These are phyloP conservation scores for Mesotaenium endlicherianum DNA, from an alignment of 139 green algal species.

Conservation along the genomic window DNA sequence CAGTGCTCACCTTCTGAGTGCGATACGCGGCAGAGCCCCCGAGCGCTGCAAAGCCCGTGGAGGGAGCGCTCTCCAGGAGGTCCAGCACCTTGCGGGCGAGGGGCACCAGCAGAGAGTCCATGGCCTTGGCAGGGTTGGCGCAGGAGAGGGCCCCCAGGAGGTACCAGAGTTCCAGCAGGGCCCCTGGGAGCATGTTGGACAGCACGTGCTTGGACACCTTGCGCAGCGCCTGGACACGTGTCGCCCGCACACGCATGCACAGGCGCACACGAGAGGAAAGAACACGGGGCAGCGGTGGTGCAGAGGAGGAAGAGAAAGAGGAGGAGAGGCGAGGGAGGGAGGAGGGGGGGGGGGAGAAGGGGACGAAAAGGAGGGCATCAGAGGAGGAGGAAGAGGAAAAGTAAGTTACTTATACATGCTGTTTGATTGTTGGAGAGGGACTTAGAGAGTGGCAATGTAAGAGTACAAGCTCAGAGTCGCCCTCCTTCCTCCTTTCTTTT, in stretches of 20 bases:
- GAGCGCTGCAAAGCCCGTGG: background rate
- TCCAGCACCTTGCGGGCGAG: slow-evolving; percentile 53
- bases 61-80: background rate
- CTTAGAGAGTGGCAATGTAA: too few relatives aligned
- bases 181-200: slow-evolving; percentile 54
- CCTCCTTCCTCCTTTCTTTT: too few relatives aligned
- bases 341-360: background rate
- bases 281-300: too few relatives aligned
- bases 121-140: slow-evolving; percentile 47
- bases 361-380: too few relatives aligned
- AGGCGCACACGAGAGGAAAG: too few relatives aligned
- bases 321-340: background rate
- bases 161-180: slow-evolving; percentile 58
- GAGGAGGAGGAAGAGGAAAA: too few relatives aligned
- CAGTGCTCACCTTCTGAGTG: too few relatives aligned
- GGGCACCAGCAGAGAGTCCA: slow-evolving; percentile 53
- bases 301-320: background rate
- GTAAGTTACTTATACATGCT: too few relatives aligned
- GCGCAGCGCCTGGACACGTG: slow-evolving; percentile 57
- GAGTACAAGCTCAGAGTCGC: too few relatives aligned
- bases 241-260: too few relatives aligned
- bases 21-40: too few relatives aligned
- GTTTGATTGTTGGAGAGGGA: too few relatives aligned
- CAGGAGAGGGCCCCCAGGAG: slow-evolving; percentile 60
- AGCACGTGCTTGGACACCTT: slow-evolving; percentile 63